phyloP scores from a whole-genome alignment of 2,329 filamentous ascomycete genomes.

The Epichloe festucae region DNA sequence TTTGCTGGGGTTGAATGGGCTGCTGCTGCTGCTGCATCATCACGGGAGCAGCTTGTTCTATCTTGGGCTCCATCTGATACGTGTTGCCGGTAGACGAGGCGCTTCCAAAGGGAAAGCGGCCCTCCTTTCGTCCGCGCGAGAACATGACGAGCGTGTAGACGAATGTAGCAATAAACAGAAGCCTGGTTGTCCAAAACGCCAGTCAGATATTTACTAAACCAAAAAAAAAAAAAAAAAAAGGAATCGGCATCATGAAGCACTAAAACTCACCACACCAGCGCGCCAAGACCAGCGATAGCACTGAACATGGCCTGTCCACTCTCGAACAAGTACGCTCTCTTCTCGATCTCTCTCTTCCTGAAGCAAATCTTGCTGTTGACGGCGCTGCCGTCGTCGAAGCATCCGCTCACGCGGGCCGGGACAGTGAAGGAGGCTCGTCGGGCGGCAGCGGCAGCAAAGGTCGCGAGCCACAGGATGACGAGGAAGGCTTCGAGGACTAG shows the following conservation, averaged over 20 bases:
- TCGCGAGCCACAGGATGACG: conserved; percentile 34
- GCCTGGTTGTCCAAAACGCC: conserved; percentile 13
- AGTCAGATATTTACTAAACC: background rate
- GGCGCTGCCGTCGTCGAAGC: conserved; percentile 25
- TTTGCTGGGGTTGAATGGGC: conserved; percentile 9
- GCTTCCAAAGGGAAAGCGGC: conserved; percentile 18
- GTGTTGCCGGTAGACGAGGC: conserved; percentile 6
- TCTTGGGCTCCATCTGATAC: conserved; percentile 23
- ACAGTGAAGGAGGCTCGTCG: conserved; percentile 24
- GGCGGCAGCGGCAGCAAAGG: conserved; percentile 27
- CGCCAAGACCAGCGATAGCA: conserved; percentile 30
- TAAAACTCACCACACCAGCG: conserved; percentile 26
- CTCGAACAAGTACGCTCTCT: conserved; percentile 20
- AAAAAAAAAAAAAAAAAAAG: too few relatives aligned
- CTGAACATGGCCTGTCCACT: conserved; percentile 23
- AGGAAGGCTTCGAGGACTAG: conserved; percentile 30
- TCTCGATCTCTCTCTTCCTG: conserved; percentile 14
- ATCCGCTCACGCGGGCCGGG: conserved; percentile 16
- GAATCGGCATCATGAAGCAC: background rate
- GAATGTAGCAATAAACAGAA: conserved; percentile 26
- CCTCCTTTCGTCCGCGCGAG: conserved; percentile 24
- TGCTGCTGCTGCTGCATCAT: conserved; percentile 9
- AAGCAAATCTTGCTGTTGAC: conserved; percentile 26
- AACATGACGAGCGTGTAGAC: conserved; percentile 23
- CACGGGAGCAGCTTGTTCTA: conserved; percentile 8